Conservation (phyloP, 1,284 basidiomycete species). For the Trichosporon faecale region DNA sequence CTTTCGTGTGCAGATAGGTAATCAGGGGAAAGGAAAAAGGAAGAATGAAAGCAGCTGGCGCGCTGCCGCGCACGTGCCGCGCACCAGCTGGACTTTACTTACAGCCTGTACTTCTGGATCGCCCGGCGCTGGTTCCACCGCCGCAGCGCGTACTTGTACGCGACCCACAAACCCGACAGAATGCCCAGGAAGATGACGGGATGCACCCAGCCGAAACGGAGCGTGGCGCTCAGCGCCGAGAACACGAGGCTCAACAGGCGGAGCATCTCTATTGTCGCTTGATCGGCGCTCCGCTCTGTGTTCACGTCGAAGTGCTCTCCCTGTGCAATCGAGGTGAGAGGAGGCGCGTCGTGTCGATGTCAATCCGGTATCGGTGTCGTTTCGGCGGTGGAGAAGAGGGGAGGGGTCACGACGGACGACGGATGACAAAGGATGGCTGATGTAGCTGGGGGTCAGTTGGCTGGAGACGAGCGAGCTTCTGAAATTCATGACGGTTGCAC, state of each 20-base stretch:
- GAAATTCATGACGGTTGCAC: conserved; percentile 10
- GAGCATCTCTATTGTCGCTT: not conserved
- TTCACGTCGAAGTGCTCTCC: too few relatives aligned
- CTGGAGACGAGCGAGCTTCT: not conserved
- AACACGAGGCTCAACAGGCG: not conserved
- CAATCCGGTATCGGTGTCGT: not conserved
- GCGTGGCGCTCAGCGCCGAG: not conserved
- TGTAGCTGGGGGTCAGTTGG: not conserved
- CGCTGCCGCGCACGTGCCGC: too few relatives aligned
- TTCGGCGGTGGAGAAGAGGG: not conserved
- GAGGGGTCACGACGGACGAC: not conserved
- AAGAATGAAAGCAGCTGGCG: too few relatives aligned
- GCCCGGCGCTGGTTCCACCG: conserved; percentile 1
- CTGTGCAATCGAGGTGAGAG: too few relatives aligned
- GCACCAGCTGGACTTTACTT: not conserved
- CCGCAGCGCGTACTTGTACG: conserved; percentile 1
- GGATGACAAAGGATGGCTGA: not conserved
- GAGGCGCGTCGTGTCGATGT: too few relatives aligned
- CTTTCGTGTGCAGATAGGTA: not conserved
- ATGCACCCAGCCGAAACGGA: not conserved
- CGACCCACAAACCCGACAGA: conserved; percentile 2
- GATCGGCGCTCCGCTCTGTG: too few relatives aligned
- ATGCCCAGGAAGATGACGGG: conserved; percentile 10
- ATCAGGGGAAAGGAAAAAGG: not conserved
- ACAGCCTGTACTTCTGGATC: conserved; percentile 15